Evolutionary conservation across 106 monocot genomes (phyloP).

Genomic region (Gastrodia elata): DNA sequence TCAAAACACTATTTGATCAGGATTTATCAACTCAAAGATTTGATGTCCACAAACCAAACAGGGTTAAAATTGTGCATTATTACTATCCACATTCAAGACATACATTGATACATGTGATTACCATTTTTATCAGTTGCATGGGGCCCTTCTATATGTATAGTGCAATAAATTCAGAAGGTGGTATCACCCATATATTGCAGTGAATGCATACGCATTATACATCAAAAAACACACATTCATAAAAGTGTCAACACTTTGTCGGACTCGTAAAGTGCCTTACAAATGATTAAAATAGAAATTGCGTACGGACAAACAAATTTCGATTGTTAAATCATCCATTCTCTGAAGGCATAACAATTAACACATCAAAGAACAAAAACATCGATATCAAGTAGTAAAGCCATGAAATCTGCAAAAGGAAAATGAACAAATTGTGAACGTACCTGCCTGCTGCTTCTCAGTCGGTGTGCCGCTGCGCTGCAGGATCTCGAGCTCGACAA

Average conservation of each 20-base stretch:
- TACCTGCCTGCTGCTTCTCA: constrained; percentile 92
- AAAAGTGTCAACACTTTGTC: background rate
- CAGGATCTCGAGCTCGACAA: constrained; percentile 97
- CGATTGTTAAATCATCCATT: background rate
- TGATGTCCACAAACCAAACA: background rate
- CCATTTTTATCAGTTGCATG: background rate
- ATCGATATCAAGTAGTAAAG: background rate
- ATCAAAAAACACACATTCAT: background rate
- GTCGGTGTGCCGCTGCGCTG: constrained; percentile 70
- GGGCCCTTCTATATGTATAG: background rate
- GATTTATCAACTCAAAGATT: background rate
- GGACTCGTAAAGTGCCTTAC: background rate
- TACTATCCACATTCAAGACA: background rate
- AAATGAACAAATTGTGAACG: background rate
- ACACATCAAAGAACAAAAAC: background rate
- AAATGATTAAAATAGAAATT: background rate
- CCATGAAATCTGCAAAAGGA: background rate
- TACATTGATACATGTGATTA: background rate
- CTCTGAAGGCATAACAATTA: background rate
- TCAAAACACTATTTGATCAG: background rate
- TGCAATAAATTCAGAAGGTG: background rate
- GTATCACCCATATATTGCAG: background rate
- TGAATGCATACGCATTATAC: background rate
- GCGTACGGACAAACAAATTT: background rate
- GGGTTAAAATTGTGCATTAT: background rate